Percentiles rank a stretch among this genome's conserved stretches.
Conservation (phyloP, 257 asterid species). For the Apocynum venetum region DNA sequence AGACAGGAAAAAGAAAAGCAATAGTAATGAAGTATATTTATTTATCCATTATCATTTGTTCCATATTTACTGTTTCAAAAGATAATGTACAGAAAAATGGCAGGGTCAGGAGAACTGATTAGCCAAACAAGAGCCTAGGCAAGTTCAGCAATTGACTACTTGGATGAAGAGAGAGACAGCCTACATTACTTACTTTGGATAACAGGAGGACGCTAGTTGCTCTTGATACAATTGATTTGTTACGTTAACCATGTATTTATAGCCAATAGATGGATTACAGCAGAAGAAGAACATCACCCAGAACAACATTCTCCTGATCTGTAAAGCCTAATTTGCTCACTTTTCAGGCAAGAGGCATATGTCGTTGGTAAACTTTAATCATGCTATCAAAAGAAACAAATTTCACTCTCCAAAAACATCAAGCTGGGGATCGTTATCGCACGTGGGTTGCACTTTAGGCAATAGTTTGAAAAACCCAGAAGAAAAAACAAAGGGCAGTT, state of each 20-base stretch:
- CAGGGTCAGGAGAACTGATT: neutral
- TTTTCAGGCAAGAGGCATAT: constrained; percentile 5
- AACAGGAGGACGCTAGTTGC: neutral
- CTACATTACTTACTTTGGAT: neutral
- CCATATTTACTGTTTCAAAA: neutral
- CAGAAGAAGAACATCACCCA: neutral
- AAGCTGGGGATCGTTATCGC: neutral
- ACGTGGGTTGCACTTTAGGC: constrained; percentile 13
- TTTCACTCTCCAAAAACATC: neutral
- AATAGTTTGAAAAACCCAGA: neutral
- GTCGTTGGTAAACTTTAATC: neutral
- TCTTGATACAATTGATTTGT: neutral
- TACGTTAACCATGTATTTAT: neutral
- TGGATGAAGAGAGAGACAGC: neutral
- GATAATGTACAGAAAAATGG: neutral
- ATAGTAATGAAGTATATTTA: neutral
- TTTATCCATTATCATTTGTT: neutral
- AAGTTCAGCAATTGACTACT: neutral
- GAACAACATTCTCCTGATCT: neutral
- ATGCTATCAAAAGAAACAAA: neutral
- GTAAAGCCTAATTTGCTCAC: constrained; percentile 3
- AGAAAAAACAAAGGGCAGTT: neutral
- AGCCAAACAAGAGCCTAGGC: neutral
- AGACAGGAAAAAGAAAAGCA: neutral
- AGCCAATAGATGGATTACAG: neutral